Base-by-base conservation (phyloP, 2,329 filamentous ascomycete species). In the Paracorniculantispora psalliotae region DNA sequence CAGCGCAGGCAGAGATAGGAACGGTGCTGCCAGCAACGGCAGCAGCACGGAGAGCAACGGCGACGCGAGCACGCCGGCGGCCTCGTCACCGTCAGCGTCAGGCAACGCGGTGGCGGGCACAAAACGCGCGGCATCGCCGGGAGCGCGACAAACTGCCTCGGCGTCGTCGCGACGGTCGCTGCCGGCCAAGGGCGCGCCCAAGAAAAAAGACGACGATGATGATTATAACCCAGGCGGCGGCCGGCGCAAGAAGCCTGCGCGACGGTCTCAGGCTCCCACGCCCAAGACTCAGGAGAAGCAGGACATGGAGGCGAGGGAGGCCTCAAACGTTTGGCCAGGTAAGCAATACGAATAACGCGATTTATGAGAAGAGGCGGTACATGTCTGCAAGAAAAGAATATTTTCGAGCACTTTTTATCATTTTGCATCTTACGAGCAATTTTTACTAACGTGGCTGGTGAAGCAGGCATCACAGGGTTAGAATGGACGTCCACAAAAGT, bases 401-500 rank as follows among this genome's bases (percentile, higher is more conserved):
- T n/a, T n/a, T n/a, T n/a, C n/a, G n/a, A n/a, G n/a, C n/a, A n/a
- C n/a, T n/a, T n/a, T n/a, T n/a, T n/a, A n/a, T n/a, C n/a, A n/a
- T 44, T 46, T 33, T 19, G n/a, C n/a, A n/a, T 35, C 68, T 77
- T 35, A 74, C 77, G 26, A 81, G 81, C 64, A 79, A 74, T 66
- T 26, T 79, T 84, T 28, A 75, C 87, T 41, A 80, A 84, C 67
- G 67, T 71, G 33, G 82, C 83, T n/a, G 81, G 86, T 30, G 78
- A 84, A 10, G 78, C 84, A 66, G 84, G 84, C 5, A 69, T 87
- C 51, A 73, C n/a, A 76, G 61, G 77, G 81, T 66, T 76, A 9
- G 85, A 84, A 2, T 87, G 79, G 74, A 83, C 84, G 44, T 74
- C 87, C 61, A 77, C 83, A 56, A 79, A 77, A 15, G 74, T 86